Evolutionary conservation across 2,329 filamentous ascomycete genomes (phyloP).

Genomic region (Aspergillus quadrilineatus): DNA sequence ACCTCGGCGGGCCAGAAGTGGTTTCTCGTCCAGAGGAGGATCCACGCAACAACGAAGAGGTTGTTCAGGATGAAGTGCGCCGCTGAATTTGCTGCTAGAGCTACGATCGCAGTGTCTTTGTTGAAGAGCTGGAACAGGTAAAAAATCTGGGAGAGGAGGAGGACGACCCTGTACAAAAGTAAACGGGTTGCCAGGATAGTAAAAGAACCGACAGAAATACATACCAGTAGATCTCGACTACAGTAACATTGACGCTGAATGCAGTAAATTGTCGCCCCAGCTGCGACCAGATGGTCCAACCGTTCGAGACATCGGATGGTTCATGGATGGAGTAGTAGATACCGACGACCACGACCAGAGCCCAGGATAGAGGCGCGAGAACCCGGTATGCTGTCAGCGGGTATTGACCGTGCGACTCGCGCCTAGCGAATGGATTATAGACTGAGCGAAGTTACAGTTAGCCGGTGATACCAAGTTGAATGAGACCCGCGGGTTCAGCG

Average conservation of each 20-base stretch:
- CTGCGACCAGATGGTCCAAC: conserved; percentile 71
- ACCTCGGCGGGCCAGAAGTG: conserved; percentile 75
- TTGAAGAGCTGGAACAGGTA: conserved; percentile 78
- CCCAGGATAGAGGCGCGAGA: conserved; percentile 71
- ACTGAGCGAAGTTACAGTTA: conserved; percentile 4
- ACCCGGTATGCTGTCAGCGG: conserved; percentile 72
- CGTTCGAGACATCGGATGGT: conserved; percentile 62
- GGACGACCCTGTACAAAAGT: conserved; percentile 57
- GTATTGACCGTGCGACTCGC: conserved; percentile 62
- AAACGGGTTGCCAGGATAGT: not conserved
- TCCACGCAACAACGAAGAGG: conserved; percentile 75
- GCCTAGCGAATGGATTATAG: conserved; percentile 70
- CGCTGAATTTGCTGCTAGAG: conserved; percentile 72
- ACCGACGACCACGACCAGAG: conserved; percentile 68
- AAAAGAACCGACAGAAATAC: conserved; percentile 17
- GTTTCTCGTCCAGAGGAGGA: conserved; percentile 76
- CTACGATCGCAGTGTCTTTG: conserved; percentile 60
- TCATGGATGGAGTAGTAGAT: conserved; percentile 70
- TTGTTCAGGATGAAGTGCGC: conserved; percentile 86
- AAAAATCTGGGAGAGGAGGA: conserved; percentile 72
- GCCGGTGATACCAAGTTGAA: not conserved
- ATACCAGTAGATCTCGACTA: conserved; percentile 73
- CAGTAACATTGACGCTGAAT: conserved; percentile 69
- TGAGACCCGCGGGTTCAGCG: not conserved
- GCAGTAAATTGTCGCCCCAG: conserved; percentile 67